Evolutionary conservation across 1,139 yeast species (phyloP).

Genomic region (Pichia sp.): DNA sequence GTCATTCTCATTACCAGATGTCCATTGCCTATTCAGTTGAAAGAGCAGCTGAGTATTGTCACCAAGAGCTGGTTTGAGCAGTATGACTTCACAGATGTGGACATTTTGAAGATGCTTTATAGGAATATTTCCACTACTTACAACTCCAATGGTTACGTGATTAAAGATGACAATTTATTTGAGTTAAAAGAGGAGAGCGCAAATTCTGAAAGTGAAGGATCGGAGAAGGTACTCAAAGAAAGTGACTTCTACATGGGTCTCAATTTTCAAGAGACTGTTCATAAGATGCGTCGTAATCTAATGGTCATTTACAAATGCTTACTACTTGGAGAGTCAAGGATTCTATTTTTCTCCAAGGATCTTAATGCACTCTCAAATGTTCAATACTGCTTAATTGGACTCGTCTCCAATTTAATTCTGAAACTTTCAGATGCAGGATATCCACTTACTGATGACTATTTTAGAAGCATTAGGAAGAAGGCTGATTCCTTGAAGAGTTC

Average conservation of each 20-base stretch:
- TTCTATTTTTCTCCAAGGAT: conserved; percentile 70
- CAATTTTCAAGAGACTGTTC: conserved; percentile 58
- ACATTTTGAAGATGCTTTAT: conserved; percentile 61
- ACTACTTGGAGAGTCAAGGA: conserved; percentile 56
- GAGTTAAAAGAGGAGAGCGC: conserved; percentile 11
- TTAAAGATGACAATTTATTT: conserved; percentile 26
- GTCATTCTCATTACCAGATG: conserved; percentile 74
- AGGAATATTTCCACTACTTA: conserved; percentile 58
- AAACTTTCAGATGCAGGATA: conserved; percentile 75
- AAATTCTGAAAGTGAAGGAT: conserved; percentile 1
- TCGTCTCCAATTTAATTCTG: conserved; percentile 71
- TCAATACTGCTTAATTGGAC: conserved; percentile 64
- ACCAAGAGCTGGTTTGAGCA: conserved; percentile 84
- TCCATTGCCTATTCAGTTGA: conserved; percentile 83
- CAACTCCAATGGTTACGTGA: conserved; percentile 23
- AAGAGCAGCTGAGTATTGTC: conserved; percentile 83
- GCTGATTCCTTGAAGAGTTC: conserved; percentile 73
- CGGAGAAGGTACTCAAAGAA: conserved; percentile 34
- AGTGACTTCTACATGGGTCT: conserved; percentile 67
- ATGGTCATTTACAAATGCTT: conserved; percentile 69
- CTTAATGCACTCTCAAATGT: conserved; percentile 74
- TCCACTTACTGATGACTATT: conserved; percentile 54
- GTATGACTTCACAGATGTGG: conserved; percentile 63
- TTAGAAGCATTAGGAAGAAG: conserved; percentile 43
- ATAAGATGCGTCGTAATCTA: conserved; percentile 53